phyloP scores from a whole-genome alignment of 768 basidiomycete genomes.

The Rhizopogon roseolus region DNA sequence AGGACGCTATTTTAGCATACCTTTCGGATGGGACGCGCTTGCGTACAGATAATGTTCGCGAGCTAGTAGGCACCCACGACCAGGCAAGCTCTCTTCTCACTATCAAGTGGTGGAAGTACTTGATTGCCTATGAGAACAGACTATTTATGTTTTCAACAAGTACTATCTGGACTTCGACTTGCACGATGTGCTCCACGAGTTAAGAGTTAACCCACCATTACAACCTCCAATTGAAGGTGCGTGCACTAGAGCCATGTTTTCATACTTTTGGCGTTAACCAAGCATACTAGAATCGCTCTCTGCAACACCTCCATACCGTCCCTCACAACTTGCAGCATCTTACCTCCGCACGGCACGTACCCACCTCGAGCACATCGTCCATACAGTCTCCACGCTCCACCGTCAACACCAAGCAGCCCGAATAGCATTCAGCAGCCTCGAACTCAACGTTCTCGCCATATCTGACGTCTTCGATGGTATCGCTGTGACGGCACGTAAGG shows the following conservation, averaged over 20 bases:
- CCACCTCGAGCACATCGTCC: constrained; percentile 60
- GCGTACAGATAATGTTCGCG: constrained; percentile 65
- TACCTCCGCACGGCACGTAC: constrained; percentile 59
- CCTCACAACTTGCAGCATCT: constrained; percentile 60
- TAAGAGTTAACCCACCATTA: constrained; percentile 55
- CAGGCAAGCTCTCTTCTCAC: constrained; percentile 45
- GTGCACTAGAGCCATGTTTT: constrained; percentile 6
- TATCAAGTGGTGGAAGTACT: neutral
- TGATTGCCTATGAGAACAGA: constrained; percentile 30
- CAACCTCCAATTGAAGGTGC: constrained; percentile 73
- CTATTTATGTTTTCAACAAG: constrained; percentile 83
- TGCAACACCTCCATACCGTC: constrained; percentile 69
- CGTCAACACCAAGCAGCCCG: constrained; percentile 67
- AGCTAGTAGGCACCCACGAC: constrained; percentile 69
- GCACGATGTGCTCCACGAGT: constrained; percentile 58
- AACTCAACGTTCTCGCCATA: constrained; percentile 67
- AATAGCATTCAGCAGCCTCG: constrained; percentile 70
- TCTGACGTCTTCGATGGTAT: constrained; percentile 67
- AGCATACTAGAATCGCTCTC: constrained; percentile 45
- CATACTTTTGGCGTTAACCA: neutral
- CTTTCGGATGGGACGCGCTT: constrained; percentile 76
- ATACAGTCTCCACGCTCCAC: constrained; percentile 46
- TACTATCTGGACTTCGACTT: constrained; percentile 68
- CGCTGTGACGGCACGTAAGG: constrained; percentile 45
- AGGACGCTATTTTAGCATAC: constrained; percentile 69